phyloP scores from a whole-genome alignment of 805 yeast genomes.

The Wickerhamomyces sydowiorum region DNA sequence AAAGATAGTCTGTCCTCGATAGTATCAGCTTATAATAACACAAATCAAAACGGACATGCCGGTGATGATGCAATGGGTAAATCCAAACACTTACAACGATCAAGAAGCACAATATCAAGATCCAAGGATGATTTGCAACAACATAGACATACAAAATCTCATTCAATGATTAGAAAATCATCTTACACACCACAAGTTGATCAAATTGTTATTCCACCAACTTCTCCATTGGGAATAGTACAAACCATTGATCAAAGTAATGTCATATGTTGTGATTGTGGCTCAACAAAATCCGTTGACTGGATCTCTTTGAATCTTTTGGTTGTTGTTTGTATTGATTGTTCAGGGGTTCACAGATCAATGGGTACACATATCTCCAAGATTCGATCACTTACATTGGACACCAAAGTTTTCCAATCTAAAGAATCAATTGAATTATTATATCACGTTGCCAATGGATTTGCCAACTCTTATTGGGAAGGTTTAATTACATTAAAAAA shows the following conservation, averaged over 20 bases:
- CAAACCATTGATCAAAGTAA: conserved; percentile 45
- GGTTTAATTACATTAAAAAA: conserved; percentile 18
- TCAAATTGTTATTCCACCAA: neutral
- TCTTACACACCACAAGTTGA: neutral
- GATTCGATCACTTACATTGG: conserved; percentile 72
- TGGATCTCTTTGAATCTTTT: conserved; percentile 81
- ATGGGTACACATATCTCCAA: conserved; percentile 80
- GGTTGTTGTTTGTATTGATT: conserved; percentile 71
- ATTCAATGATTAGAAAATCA: neutral
- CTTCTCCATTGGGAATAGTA: conserved; percentile 18
- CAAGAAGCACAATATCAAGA: neutral
- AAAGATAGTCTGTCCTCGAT: neutral
- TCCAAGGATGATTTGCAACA: neutral
- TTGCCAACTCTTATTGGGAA: conserved; percentile 60
- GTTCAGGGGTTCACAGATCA: conserved; percentile 85
- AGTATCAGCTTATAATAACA: neutral
- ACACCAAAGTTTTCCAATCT: conserved; percentile 47
- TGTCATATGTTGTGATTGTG: conserved; percentile 74
- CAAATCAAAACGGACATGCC: no score
- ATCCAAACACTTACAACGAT: neutral
- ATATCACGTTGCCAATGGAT: conserved; percentile 46
- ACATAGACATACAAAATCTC: neutral
- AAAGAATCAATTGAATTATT: conserved; percentile 56
- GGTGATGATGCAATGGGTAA: neutral
- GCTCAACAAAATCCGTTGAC: conserved; percentile 56